phyloP scores from a whole-genome alignment of 371 early-diverging fungal genomes.

The Mucor plumbeus region DNA sequence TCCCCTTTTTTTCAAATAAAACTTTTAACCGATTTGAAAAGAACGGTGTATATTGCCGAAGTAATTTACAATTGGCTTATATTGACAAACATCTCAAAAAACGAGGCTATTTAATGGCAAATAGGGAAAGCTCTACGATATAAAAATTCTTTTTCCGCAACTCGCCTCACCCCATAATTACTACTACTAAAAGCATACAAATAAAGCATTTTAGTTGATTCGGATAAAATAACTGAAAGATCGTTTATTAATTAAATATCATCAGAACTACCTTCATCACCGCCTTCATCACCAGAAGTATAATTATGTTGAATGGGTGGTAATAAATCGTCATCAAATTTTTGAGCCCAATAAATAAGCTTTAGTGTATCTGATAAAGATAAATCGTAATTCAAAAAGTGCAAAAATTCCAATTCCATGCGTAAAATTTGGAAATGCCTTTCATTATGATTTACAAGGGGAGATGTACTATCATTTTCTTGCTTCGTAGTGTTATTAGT shows the following conservation, averaged over 20 bases:
- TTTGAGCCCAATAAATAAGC: conserved; percentile 37
- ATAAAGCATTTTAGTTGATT: background rate
- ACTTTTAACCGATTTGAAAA: background rate
- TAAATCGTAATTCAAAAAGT: conserved; percentile 53
- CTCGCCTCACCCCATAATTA: background rate
- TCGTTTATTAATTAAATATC: background rate
- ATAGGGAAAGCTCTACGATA: too few species aligned
- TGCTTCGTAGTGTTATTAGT: background rate
- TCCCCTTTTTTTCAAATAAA: background rate
- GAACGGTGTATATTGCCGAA: conserved; percentile 2
- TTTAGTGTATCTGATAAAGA: conserved; percentile 28
- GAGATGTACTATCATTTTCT: background rate
- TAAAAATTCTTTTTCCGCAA: conserved; percentile 5
- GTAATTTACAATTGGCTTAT: background rate
- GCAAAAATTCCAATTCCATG: conserved; percentile 61
- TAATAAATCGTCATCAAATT: conserved; percentile 22
- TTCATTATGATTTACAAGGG: conserved; percentile 7
- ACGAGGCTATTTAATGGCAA: background rate
- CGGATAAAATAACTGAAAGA: background rate
- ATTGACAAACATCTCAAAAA: background rate
- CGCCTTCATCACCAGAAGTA: conserved; percentile 11
- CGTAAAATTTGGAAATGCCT: conserved; percentile 34
- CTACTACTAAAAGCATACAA: background rate
- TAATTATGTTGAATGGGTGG: conserved; percentile 6
- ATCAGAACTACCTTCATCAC: background rate